Conservation (phyloP, 306 rosid species). For the Trifolium fragiferum region DNA sequence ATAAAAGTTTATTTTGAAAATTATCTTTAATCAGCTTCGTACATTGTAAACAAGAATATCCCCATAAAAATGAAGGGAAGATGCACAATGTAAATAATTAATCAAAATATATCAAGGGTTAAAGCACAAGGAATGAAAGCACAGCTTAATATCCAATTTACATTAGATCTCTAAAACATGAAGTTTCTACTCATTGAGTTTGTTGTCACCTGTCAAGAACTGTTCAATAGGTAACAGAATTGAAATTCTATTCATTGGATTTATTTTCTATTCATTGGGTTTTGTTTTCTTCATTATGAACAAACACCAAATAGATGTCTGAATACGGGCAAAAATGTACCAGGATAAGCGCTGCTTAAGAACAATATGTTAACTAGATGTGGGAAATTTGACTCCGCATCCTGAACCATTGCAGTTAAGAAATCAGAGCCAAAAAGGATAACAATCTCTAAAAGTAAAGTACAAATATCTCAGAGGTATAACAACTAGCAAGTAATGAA, state of each 20-base stretch:
- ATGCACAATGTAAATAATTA: constrained; percentile 10
- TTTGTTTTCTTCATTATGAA: constrained; percentile 6
- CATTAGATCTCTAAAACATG: constrained; percentile 14
- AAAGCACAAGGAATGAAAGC: constrained; percentile 18
- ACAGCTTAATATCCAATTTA: constrained; percentile 24
- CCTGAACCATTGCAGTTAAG: constrained; percentile 9
- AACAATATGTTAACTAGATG: constrained; percentile 13
- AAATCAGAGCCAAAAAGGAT: constrained; percentile 10
- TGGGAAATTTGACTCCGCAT: not conserved
- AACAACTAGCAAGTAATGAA: constrained; percentile 11
- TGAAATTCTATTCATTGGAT: constrained; percentile 28
- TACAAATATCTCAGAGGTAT: constrained; percentile 14
- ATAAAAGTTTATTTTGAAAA: not conserved
- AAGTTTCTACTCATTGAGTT: constrained; percentile 3
- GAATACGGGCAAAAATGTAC: constrained; percentile 28
- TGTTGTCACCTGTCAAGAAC: constrained; percentile 17
- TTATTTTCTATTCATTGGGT: not conserved
- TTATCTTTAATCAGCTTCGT: constrained; percentile 16
- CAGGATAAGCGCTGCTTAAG: constrained; percentile 15
- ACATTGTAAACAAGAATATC: not conserved
- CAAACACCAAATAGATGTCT: constrained; percentile 20
- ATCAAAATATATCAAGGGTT: not conserved
- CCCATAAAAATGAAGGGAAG: not conserved
- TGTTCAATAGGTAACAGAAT: constrained; percentile 15
- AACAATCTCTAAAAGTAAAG: constrained; percentile 30